Conservation (phyloP, 2,329 filamentous ascomycete genomes). For the Akanthomyces muscarius region DNA sequence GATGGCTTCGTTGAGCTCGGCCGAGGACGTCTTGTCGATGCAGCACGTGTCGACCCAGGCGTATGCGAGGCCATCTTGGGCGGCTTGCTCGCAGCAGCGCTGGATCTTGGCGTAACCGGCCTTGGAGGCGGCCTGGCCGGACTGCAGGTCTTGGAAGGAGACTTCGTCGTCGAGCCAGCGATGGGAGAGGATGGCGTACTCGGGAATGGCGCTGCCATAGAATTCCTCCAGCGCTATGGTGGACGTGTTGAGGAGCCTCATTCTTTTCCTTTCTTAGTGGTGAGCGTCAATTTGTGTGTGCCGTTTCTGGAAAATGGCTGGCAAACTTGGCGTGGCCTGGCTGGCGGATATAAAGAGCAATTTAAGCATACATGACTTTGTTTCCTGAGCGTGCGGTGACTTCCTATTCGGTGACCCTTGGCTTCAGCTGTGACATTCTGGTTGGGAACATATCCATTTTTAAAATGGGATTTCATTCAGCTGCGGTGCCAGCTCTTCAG, state of each 20-base stretch:
- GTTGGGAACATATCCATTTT: neutral
- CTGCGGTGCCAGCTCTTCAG: neutral
- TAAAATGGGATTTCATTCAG: neutral
- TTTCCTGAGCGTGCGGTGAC: neutral
- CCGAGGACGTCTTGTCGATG: slow-evolving; percentile 16
- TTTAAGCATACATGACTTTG: neutral
- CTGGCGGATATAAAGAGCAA: neutral
- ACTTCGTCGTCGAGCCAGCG: slow-evolving; percentile 32
- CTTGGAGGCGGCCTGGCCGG: neutral
- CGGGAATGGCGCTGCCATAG: slow-evolving; percentile 16
- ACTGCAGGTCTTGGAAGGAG: slow-evolving; percentile 25
- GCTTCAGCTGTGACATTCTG: neutral
- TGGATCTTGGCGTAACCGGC: slow-evolving; percentile 26
- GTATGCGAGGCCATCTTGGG: slow-evolving; percentile 19
- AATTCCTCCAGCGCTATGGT: neutral
- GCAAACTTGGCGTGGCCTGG: neutral
- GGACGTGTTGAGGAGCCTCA: slow-evolving; percentile 2
- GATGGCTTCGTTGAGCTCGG: slow-evolving; percentile 12
- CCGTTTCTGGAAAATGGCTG: neutral
- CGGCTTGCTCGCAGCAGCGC: slow-evolving; percentile 20
- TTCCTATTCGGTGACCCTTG: slow-evolving; percentile 3
- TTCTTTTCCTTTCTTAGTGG: neutral
- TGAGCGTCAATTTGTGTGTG: neutral
- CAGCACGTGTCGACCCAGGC: slow-evolving; percentile 32
- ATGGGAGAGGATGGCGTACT: slow-evolving; percentile 35